Base-by-base conservation (phyloP, 2,329 filamentous ascomycete species). In the Pseudogymnoascus sp. region DNA sequence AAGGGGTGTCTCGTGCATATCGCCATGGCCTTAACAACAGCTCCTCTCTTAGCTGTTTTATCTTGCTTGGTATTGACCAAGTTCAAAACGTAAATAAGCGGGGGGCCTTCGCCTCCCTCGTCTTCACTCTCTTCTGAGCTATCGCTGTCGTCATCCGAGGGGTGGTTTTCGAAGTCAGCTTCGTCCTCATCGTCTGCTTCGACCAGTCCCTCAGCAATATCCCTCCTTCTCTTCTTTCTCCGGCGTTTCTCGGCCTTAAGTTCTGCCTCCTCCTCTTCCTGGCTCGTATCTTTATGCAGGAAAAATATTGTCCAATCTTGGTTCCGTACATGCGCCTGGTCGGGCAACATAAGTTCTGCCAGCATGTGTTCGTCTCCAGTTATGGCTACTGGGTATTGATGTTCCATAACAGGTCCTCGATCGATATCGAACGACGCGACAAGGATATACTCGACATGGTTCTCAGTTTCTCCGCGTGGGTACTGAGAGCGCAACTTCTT, bases 281-380 rank as follows among this genome's bases (percentile, higher is more conserved):
- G 86, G 64, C 86, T 92, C 3, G 88, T 90, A 74, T 99, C 94
- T 74, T 97, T 97, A 78, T 99, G 94, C 62, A 99, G 75, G 73
- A 99, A 99, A 79, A 99, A 99, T 62, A 97, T 96, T 42, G 94
- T 99, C 94, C 94, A 99, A 74, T 99, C 94, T 76, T 97, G 92
- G 71, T 90, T 93, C 39, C 94, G 85, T 65, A 94, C 86, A 76
- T 99, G 94, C 21, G 93, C 92, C 76, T 97, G 93, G 75, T 99
- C 94, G 0, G 94, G 94, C 73, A 99, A 79, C 94, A 99, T 99
- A 71, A 99, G 84, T 79, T 99, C 94, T 5, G 94, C 94, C 71
- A 99, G 78, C 92, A 97, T 97, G 71, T 96, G 89, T 78, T 99
- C 94, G 73, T 99, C 93, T 33, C 94, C 93, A 59, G 92, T 97